Base-by-base conservation (phyloP, 2,329 filamentous ascomycete genomes). In the Trichoderma semiorbis region DNA sequence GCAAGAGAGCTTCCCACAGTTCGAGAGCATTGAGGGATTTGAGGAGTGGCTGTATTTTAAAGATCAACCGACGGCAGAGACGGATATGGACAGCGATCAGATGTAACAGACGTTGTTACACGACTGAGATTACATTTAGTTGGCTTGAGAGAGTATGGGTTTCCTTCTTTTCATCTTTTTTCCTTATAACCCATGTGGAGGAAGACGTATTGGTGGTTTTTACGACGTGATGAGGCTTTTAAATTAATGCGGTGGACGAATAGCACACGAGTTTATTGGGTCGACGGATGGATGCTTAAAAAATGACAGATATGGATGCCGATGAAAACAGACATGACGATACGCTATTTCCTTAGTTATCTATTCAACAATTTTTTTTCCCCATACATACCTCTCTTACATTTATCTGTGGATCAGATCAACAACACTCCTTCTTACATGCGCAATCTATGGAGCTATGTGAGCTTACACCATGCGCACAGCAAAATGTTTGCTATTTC, bases 1-100 rank as follows among this genome's bases (percentile, higher is more conserved):
- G 10, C 12, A 73, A 6, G 72, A 73, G 69, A 39, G 16, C 18
- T 71, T 71, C 68, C 72, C 72, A 3, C 34, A n/a, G 18, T 53
- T 36, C n/a, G 72, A 73, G 57, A 73, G 63, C n/a, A 18, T 34
- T 7, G 43, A 28, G 2, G 72, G 69, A 10, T 73, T 65, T 32
- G 34, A 71, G 18, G 53, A 47, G 6, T 73, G 72, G 72, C 57
- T 69, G 2, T 16, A 39, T 6, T 61, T 50, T 34, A 28, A 8
- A 39, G 26, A 60, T 5, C 28, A 36, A 7, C 12, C 18, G 7
- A 30, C 10, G 8, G n/a, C 30, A n/a, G 28, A 69, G 8, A 28
- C 21, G 30, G 21, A 28, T 6, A 12, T 32, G 53, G 50, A 50
- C n/a, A 21, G 34, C 16, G 36, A 32, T 7, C n/a, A n/a, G 47